These are phyloP conservation scores for Conidiobolus incongruus DNA, from an alignment of 371 early-diverging fungal species.

Conservation along the genomic window DNA sequence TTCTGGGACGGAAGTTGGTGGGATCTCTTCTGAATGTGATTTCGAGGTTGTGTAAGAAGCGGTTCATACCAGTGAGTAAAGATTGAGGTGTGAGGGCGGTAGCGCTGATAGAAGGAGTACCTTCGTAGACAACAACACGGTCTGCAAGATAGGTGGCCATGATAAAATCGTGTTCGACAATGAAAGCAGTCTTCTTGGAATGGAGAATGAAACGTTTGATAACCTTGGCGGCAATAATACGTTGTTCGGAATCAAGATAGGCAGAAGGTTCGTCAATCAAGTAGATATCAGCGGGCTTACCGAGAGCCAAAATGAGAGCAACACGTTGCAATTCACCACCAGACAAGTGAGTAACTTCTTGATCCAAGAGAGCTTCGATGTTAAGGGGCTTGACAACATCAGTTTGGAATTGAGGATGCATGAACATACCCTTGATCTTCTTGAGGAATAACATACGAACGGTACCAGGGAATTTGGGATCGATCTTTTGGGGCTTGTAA, in stretches of 20 bases:
- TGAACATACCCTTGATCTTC: conserved; percentile 79
- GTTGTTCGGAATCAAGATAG: conserved; percentile 99
- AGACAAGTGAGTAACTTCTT: conserved; percentile 69
- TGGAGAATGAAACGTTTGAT: conserved; percentile 97
- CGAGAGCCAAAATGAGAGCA: conserved; percentile 88
- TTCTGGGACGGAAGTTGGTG: conserved; percentile 95
- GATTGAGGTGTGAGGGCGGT: conserved; percentile 66
- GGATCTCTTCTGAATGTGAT: conserved; percentile 99
- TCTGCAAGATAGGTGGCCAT: conserved; percentile 99
- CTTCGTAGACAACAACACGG: conserved; percentile 96
- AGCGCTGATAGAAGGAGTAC: conserved; percentile 79
- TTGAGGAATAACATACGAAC: conserved; percentile 90
- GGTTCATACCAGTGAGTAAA: conserved; percentile 95
- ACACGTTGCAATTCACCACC: conserved; percentile 99
- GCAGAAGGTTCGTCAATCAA: conserved; percentile 99
- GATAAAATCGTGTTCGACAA: conserved; percentile 99
- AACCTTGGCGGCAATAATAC: conserved; percentile 98
- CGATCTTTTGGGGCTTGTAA: conserved; percentile 98
- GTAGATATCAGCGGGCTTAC: conserved; percentile 95
- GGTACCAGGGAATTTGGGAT: conserved; percentile 89
- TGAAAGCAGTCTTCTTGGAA: conserved; percentile 95
- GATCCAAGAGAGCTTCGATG: conserved; percentile 88
- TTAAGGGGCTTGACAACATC: conserved; percentile 95
- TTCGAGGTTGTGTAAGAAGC: conserved; percentile 82
- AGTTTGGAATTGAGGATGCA: conserved; percentile 92